Percentiles rank a stretch among this genome's conserved stretches.
Evolutionary conservation across 768 basidiomycete genomes (phyloP).

Genomic region (Russula brevipes): DNA sequence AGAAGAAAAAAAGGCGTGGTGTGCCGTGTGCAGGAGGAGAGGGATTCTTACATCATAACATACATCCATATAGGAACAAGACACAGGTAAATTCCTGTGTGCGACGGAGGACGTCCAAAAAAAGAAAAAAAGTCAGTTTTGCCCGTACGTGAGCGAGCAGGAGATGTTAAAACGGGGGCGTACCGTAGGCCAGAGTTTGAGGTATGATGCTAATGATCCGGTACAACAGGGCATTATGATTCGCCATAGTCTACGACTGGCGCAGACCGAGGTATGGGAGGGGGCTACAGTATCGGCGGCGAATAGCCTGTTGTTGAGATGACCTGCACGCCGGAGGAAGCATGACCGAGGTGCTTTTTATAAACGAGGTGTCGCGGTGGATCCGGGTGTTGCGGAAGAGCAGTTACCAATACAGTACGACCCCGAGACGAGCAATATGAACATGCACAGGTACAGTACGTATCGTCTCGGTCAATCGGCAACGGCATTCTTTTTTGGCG

Average conservation of each 20-base stretch:
- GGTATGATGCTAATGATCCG: constrained; percentile 4
- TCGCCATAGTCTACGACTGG: background rate
- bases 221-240: background rate
- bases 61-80: constrained; percentile 4
- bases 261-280: background rate
- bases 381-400: too few species aligned
- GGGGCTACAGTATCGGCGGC: too few species aligned
- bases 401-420: too few species aligned
- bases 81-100: constrained; percentile 6
- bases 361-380: too few species aligned
- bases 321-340: too few species aligned
- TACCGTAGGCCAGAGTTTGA: constrained; percentile 8
- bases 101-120: background rate
- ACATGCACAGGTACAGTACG: too few species aligned
- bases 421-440: too few species aligned
- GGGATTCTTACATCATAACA: constrained; percentile 3
- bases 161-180: background rate
- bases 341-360: too few species aligned
- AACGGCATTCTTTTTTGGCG: too few species aligned
- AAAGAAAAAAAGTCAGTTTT: background rate
- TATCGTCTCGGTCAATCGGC: too few species aligned
- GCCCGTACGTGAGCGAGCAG: background rate
- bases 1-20: background rate
- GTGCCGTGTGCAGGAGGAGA: background rate
- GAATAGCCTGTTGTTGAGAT: too few species aligned